Conservation (phyloP, 2,329 filamentous ascomycete genomes). For the Colletotrichum sansevieriae region DNA sequence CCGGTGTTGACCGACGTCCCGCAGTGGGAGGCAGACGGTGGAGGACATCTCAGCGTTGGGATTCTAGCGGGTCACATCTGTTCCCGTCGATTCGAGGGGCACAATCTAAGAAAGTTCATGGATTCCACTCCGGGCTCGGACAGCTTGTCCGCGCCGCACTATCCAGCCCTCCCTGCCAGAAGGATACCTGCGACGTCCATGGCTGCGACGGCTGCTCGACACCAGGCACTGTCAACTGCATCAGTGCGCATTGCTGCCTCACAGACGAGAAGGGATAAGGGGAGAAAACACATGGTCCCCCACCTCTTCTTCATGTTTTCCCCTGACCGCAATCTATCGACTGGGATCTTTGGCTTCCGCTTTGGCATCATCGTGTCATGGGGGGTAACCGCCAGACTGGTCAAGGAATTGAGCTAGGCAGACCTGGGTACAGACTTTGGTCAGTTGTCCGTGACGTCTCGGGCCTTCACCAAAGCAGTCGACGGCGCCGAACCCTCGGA, state of each 20-base stretch:
- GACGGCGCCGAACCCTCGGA: background rate
- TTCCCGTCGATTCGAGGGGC: conserved; percentile 27
- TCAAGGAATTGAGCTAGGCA: conserved; percentile 6
- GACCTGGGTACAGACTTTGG: background rate
- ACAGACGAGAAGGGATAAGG: conserved; percentile 1
- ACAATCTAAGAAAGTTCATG: conserved; percentile 37
- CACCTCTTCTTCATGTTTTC: conserved; percentile 8
- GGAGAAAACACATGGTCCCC: conserved; percentile 15
- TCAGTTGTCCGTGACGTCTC: conserved; percentile 12
- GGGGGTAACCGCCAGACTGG: conserved; percentile 13
- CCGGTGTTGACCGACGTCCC: conserved; percentile 14
- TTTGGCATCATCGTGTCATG: conserved; percentile 17
- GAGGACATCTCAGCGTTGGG: conserved; percentile 18
- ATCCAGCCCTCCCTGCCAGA: conserved; percentile 20
- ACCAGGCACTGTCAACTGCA: background rate
- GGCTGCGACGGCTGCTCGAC: background rate
- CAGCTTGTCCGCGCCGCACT: conserved; percentile 28
- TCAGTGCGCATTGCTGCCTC: conserved; percentile 5
- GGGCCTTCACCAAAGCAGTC: background rate
- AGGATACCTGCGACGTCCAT: background rate
- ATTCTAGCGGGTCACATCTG: conserved; percentile 19
- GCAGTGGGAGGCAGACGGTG: conserved; percentile 20
- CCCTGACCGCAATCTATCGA: conserved; percentile 12
- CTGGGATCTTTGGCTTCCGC: conserved; percentile 8
- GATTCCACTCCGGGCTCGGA: conserved; percentile 34